Evolutionary conservation across 2,329 filamentous ascomycete species (phyloP).

Genomic region (Aspergillus jensenii): DNA sequence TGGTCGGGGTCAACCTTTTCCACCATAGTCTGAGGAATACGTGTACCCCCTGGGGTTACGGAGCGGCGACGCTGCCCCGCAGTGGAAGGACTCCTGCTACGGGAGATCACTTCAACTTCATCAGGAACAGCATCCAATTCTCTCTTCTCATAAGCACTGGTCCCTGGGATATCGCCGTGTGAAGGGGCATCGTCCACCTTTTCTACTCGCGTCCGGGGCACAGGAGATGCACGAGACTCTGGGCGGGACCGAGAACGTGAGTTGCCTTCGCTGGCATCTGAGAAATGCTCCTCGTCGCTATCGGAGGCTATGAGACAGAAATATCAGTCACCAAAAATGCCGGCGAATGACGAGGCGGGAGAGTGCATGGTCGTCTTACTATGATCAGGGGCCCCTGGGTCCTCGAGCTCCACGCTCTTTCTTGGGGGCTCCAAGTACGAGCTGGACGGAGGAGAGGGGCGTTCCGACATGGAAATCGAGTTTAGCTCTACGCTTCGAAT

Average conservation of each 20-base stretch:
- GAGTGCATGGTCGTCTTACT: slow-evolving; percentile 39
- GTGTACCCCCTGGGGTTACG: slow-evolving; percentile 51
- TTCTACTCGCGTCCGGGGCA: slow-evolving; percentile 64
- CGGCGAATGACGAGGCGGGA: background rate
- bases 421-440: slow-evolving; percentile 52
- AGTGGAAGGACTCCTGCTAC: slow-evolving; percentile 41
- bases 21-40: slow-evolving; percentile 60
- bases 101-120: slow-evolving; percentile 58
- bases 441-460: slow-evolving; percentile 37
- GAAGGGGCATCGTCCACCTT: slow-evolving; percentile 59
- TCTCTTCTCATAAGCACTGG: slow-evolving; percentile 59
- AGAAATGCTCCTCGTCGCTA: slow-evolving; percentile 63
- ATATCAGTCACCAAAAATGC: slow-evolving; percentile 9
- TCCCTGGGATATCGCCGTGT: slow-evolving; percentile 63
- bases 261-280: slow-evolving; percentile 62
- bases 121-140: slow-evolving; percentile 62
- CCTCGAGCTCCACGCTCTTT: slow-evolving; percentile 56
- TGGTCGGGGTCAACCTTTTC: slow-evolving; percentile 60
- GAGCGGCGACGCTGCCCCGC: slow-evolving; percentile 46
- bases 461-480: slow-evolving; percentile 37
- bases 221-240: slow-evolving; percentile 50
- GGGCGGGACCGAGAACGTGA: slow-evolving; percentile 32
- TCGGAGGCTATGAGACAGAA: slow-evolving; percentile 43
- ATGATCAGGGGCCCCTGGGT: slow-evolving; percentile 57
- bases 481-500: slow-evolving; percentile 10